phyloP scores from a whole-genome alignment of 345 rosid species.

The Rhodamnia rubescens region DNA sequence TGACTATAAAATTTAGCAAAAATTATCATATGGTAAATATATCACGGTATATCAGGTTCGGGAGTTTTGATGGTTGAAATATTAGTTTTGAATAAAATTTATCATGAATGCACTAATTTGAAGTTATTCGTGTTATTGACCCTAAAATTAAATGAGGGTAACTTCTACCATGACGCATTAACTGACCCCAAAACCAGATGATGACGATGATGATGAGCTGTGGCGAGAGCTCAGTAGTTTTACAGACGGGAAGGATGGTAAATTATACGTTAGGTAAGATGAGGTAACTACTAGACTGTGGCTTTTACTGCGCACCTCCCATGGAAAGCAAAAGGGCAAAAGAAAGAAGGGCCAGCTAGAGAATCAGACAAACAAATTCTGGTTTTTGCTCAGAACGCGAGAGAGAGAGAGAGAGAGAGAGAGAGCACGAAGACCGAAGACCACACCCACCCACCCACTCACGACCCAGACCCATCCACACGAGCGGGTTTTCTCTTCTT shows the following conservation, averaged over 20 bases:
- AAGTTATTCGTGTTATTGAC: too few species aligned
- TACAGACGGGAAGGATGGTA: background rate
- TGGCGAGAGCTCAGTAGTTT: too few species aligned
- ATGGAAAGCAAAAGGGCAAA: background rate
- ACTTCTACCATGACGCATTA: background rate
- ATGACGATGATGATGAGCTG: background rate
- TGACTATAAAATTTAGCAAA: too few species aligned
- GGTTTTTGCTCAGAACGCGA: background rate
- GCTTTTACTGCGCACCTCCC: background rate
- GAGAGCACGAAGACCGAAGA: background rate
- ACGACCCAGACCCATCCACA: conserved; percentile 2
- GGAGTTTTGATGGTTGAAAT: too few species aligned
- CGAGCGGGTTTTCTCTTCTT: background rate
- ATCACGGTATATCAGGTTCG: too few species aligned
- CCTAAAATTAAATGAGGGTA: background rate
- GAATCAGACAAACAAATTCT: background rate
- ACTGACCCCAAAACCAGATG: background rate
- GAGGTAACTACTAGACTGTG: background rate
- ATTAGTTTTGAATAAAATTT: too few species aligned
- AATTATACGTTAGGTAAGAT: background rate
- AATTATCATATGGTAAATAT: too few species aligned
- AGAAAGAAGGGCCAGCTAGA: background rate
- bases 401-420: background rate
- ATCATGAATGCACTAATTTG: too few species aligned
- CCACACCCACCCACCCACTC: background rate